Conservation (phyloP, 352 stramenopile genomes). For the Stephanocyclus meneghinianus region DNA sequence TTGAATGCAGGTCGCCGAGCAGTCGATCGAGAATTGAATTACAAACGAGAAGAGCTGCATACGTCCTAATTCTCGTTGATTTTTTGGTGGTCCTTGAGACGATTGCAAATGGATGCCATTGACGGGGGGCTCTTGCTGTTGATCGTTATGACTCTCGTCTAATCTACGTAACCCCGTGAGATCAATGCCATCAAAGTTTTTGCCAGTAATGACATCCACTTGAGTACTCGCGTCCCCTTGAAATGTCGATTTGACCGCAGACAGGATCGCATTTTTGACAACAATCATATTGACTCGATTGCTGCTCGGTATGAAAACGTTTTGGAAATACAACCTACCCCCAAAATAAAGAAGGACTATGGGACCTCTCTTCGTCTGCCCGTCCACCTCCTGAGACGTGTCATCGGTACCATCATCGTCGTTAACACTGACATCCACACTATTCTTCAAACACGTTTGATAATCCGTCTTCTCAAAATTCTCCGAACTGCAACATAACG, state of each 20-base stretch:
- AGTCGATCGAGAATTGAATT: neutral
- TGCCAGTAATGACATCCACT: neutral
- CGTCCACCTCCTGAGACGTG: neutral
- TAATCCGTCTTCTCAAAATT: constrained; percentile 26
- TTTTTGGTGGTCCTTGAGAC: neutral
- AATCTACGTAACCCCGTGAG: neutral
- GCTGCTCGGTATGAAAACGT: constrained; percentile 4
- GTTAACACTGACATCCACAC: neutral
- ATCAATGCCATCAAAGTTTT: constrained; percentile 16
- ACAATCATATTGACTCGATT: constrained; percentile 15
- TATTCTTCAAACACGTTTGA: constrained; percentile 17
- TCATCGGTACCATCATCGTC: neutral
- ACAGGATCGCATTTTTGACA: neutral
- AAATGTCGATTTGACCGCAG: neutral
- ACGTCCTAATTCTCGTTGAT: neutral
- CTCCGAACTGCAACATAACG: constrained; percentile 13
- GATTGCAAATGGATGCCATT: neutral
- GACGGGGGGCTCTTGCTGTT: neutral
- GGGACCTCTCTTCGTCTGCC: neutral
- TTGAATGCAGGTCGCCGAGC: neutral
- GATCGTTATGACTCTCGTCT: neutral
- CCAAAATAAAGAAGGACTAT: neutral
- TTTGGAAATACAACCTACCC: constrained; percentile 9
- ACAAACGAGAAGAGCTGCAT: constrained; percentile 9
- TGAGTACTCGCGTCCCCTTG: neutral